Percentiles rank a stretch among this genome's conserved stretches.
Evolutionary conservation across 768 basidiomycete species (phyloP).

Genomic region (Suillus subluteus): DNA sequence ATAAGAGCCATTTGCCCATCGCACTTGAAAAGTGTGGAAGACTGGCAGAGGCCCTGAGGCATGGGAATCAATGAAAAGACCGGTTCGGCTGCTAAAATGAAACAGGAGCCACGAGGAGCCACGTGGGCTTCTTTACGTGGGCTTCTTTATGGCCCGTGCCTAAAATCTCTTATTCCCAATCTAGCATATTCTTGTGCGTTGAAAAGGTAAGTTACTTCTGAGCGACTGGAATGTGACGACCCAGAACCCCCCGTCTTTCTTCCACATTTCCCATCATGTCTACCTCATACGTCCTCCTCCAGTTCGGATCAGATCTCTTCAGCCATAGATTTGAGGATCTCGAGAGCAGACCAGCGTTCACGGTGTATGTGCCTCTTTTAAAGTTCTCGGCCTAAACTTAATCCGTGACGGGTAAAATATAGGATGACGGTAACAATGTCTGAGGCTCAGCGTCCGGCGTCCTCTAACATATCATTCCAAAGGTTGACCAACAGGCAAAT

Average conservation of each 20-base stretch:
- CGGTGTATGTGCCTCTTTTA: constrained; percentile 51
- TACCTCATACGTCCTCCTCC: constrained; percentile 53
- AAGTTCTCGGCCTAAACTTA: constrained; percentile 11
- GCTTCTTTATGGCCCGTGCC: constrained; percentile 33
- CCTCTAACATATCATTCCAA: constrained; percentile 9
- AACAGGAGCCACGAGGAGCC: constrained; percentile 25
- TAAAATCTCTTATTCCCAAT: constrained; percentile 39
- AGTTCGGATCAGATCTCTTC: constrained; percentile 68
- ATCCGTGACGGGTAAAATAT: constrained; percentile 1
- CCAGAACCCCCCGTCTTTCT: constrained; percentile 23
- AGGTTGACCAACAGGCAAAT: constrained; percentile 64
- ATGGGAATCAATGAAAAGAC: background rate
- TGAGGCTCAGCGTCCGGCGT: background rate
- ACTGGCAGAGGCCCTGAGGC: constrained; percentile 4
- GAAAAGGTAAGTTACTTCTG: constrained; percentile 34
- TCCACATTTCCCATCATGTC: constrained; percentile 35
- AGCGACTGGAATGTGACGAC: constrained; percentile 19
- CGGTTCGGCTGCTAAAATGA: constrained; percentile 16
- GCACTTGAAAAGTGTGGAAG: constrained; percentile 7
- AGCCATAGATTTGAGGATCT: constrained; percentile 63
- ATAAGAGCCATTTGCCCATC: constrained; percentile 8
- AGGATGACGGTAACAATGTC: constrained; percentile 25
- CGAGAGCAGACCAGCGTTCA: constrained; percentile 66
- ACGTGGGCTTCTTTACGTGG: constrained; percentile 43
- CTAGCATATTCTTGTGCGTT: constrained; percentile 44